phyloP scores from a whole-genome alignment of 1,284 basidiomycete genomes.

The Moniliella sp. region DNA sequence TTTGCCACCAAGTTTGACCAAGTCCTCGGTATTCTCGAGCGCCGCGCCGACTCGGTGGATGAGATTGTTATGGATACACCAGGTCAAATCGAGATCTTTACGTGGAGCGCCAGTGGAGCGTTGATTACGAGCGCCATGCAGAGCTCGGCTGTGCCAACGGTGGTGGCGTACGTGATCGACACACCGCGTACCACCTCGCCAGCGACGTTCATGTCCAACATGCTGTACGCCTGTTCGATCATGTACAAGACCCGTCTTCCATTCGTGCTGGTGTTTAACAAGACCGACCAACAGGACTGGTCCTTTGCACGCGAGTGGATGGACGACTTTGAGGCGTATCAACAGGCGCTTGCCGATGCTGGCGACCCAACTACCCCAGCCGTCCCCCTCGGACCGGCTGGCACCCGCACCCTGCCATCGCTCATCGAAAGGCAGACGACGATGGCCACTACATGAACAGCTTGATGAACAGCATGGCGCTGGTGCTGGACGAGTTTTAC shows the following conservation, averaged over 20 bases:
- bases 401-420: slow-evolving; percentile 3
- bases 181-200: slow-evolving; percentile 83
- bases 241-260: slow-evolving; percentile 94
- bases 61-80: slow-evolving; percentile 86
- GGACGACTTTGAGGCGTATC: slow-evolving; percentile 68
- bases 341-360: slow-evolving; percentile 36
- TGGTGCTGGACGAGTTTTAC: slow-evolving; percentile 96
- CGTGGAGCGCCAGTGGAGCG: slow-evolving; percentile 93
- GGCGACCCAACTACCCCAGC: slow-evolving; percentile 14
- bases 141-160: slow-evolving; percentile 72
- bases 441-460: slow-evolving; percentile 95
- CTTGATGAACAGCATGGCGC: slow-evolving; percentile 94
- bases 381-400: neutral
- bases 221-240: slow-evolving; percentile 98
- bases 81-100: slow-evolving; percentile 98
- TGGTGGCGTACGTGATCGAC: slow-evolving; percentile 90
- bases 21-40: slow-evolving; percentile 74
- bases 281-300: slow-evolving; percentile 73
- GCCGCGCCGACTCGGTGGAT: slow-evolving; percentile 62
- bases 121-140: slow-evolving; percentile 88
- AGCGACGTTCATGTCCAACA: slow-evolving; percentile 98
- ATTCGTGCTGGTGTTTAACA: slow-evolving; percentile 96
- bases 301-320: slow-evolving; percentile 92
- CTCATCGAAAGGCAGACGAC: slow-evolving; percentile 44
- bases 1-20: slow-evolving; percentile 99